Base-by-base conservation (phyloP, 1,284 basidiomycete genomes). In the Schizophyllum amplum region DNA sequence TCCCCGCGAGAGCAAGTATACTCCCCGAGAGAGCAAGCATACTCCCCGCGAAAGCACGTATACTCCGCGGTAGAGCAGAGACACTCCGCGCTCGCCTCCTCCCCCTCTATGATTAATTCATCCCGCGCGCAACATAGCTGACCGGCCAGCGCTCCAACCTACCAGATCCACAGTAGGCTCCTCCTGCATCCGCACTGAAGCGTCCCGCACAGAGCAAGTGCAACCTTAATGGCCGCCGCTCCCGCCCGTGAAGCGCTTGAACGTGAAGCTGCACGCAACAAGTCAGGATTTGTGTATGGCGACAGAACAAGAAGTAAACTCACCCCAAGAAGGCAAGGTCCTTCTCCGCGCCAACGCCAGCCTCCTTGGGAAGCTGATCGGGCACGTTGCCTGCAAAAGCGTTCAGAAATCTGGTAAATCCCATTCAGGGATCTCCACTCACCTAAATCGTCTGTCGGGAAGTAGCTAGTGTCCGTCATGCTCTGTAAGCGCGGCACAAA, bases 381-480 rank as follows among this genome's bases (percentile, higher is more conserved):
- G 85, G 79, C 13, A 92, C 84, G 66, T 94, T 87, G 60, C 90
- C 33, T 42, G n/a, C n/a, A n/a, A n/a, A n/a, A n/a, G n/a, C n/a
- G n/a, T n/a, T n/a, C n/a, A 33, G 33, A 42, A 4, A 13, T 42
- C 11, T 13, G 27, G 27, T 33, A 5, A 33, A 33, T 33, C 27
- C 27, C 27, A 33, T 6, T 33, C 27, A 33, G 5, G 6, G 27
- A 33, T 13, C 13, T 33, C 27, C 6, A 33, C 33, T 42, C 33
- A 42, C 33, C 87, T 58, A 97, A 84, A 69, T 98, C 96, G 64
- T 98, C 95, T 22, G 92, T 95, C 1, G 95, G 95, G 86, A 98
- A 98, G 75, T 98, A 98, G 6, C 87, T 92, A 1, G 94, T 98
- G 68, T 98, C 95, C 22, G 94, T 97, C 67, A 93, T 89, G 26